Evolutionary conservation across 1,139 yeast genomes (phyloP), one percentile per base, ranked within the genome.

Genomic region (Lodderomyces beijingensis): DNA sequence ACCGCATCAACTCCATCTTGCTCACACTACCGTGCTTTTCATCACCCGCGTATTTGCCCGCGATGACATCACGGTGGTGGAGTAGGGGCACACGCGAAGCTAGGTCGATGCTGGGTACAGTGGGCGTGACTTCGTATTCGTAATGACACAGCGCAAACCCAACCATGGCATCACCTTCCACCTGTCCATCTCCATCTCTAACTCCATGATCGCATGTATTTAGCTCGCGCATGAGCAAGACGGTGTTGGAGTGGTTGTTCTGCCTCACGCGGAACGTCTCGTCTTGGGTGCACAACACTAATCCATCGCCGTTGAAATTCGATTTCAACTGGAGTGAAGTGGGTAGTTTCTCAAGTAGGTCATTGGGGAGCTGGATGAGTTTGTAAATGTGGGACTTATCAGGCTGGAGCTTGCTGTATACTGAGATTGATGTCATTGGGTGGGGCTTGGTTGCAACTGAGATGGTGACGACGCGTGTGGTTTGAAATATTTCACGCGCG

Each of bases 241-340:
- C 79, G 1, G 93, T 74, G 53, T 89, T 88, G 7, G 96, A 84
- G 54, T 89, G 96, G 51, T 86, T 85, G 66, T 85, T 80, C 47
- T 83, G 89, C 30, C 89, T 69, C 14, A 88, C 50, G 35, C 65
- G 65, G 73, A 77, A 87, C 0, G 95, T 82, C 35, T 65, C 55
- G 25, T 59, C 45, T 6, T 58, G 48, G 1, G 93, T 74, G 39
- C 89, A 80, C n/a, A 85, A 53, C 17, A 79, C 84, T 16, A 83
- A 66, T 10, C 18, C 14, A 16, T 13, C 27, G 25, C 24, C 11
- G n/a, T 20, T 26, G 16, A 22, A 12, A 3, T 70, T 52, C 2
- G 85, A 63, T 50, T 79, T 79, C 39, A 81, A 54, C 25, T 51
- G 46, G 5, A 80, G 51, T 4, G 44, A 45, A 2, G 53, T 56